These are phyloP conservation scores for Tetrahymena thermophila DNA, from an alignment of 73 alveolate species.

Conservation along the genomic window DNA sequence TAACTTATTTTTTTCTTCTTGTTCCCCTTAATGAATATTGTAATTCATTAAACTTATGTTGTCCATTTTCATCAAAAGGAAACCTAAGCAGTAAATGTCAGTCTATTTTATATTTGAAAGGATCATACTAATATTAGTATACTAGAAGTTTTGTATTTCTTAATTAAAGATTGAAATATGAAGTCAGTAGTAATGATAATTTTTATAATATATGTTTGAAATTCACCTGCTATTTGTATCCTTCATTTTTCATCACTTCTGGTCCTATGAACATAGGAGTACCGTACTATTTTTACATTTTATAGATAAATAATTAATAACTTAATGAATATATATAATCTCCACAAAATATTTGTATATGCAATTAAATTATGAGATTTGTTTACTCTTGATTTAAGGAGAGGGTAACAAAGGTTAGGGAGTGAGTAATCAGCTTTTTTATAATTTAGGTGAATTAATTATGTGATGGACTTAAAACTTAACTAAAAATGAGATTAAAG, in stretches of 20 bases:
- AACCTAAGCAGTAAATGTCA: not conserved
- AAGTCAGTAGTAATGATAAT: too few species aligned
- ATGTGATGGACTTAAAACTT: too few species aligned
- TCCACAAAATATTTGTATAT: not conserved
- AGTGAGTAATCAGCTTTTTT: not conserved
- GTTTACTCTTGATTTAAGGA: not conserved
- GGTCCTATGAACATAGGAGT: not conserved
- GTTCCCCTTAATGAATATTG: not conserved
- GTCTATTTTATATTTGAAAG: not conserved
- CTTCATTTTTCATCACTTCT: not conserved
- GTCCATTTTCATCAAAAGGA: not conserved
- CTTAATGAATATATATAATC: not conserved
- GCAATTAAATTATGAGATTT: not conserved
- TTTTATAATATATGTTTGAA: not conserved
- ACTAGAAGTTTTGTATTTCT: too few species aligned
- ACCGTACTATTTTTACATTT: not conserved
- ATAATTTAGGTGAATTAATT: too few species aligned
- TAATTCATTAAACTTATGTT: not conserved
- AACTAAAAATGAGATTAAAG: not conserved
- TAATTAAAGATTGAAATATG: too few species aligned
- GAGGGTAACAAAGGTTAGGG: not conserved
- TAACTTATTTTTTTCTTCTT: not conserved
- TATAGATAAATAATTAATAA: not conserved
- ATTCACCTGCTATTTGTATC: not conserved
- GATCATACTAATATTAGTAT: too few species aligned